Evolutionary conservation across 352 stramenopile species (phyloP), one percentile per base, ranked within the genome.

Genomic region (Phytopythium boreale): DNA sequence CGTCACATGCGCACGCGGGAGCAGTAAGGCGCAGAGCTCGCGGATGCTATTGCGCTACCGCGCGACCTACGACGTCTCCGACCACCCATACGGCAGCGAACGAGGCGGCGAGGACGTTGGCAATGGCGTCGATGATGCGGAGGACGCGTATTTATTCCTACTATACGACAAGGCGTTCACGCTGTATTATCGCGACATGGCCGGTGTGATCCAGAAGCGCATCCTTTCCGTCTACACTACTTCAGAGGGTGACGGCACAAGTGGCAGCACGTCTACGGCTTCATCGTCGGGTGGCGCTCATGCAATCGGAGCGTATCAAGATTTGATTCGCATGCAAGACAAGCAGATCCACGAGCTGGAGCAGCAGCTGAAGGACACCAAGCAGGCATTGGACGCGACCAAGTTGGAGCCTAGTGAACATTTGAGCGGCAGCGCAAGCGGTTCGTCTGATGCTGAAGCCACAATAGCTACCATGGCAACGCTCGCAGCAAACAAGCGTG

Each of bases 251-350:
- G 52, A 62, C 47, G 55, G 68, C 11, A 43, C 51, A 44, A 51
- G 37, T 39, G 66, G 53, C 34, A 26, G 56, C 9, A 52, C 67
- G 11, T 10, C 26, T 15, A 66, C 34, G 20, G 34, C 29, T 14
- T 31, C 27, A 4, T 27, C 52, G 19, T 47, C 19, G 8, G 52
- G 22, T 76, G 69, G 50, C 14, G 26, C 50, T 14, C 15, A 17
- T 56, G 69, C 79, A 15, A 70, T 84, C 12, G 64, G 70, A 34
- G 82, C 84, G 4, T 93, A 93, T 44, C 82, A 91, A 41, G 82
- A 93, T 56, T 73, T 93, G 29, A 93, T 93, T 59, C 82, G 85
- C 7, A 88, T 92, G 65, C 85, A 93, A 67, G 85, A 93, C 49
- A 80, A 86, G 53, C 79, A 91, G 43, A 79, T 93, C 50, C 71